Conservation (phyloP, 805 yeast species). For the Teunomyces funiuensis region DNA sequence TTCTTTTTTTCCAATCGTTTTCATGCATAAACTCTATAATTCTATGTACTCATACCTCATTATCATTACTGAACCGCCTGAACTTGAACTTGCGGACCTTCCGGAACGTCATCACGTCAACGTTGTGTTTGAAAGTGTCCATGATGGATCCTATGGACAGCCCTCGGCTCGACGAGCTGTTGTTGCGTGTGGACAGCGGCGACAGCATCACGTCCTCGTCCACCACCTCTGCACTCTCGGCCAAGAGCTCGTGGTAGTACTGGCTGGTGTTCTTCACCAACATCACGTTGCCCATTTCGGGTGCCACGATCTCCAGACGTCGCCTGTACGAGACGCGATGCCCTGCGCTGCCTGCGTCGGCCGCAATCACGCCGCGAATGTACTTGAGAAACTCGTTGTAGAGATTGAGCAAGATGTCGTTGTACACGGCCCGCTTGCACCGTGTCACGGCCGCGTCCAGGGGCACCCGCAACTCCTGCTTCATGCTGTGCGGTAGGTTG, state of each 20-base stretch:
- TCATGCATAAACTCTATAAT: not conserved
- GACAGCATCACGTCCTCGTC: not conserved
- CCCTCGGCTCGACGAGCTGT: conserved; percentile 22
- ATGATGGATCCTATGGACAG: conserved; percentile 32
- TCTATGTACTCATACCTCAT: conserved; percentile 1
- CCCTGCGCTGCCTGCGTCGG: not conserved
- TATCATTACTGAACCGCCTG: conserved; percentile 29
- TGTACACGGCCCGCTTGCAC: conserved; percentile 24
- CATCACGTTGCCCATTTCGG: conserved; percentile 11
- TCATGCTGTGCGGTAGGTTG: conserved; percentile 30
- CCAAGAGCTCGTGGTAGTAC: conserved; percentile 1
- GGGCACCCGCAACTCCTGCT: conserved; percentile 17
- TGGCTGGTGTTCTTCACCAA: conserved; percentile 3
- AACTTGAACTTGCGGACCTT: conserved; percentile 31
- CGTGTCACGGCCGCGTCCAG: conserved; percentile 18
- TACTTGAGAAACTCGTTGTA: conserved; percentile 32
- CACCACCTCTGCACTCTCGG: not conserved
- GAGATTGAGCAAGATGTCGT: conserved; percentile 26
- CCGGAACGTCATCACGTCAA: conserved; percentile 27
- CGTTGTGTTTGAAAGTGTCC: conserved; percentile 24
- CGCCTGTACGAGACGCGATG: conserved; percentile 13
- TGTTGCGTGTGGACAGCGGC: conserved; percentile 3
- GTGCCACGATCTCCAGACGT: conserved; percentile 21
- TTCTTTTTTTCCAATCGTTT: too few relatives aligned
- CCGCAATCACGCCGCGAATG: conserved; percentile 15